These are phyloP conservation scores for Leccinum obscurum DNA, from an alignment of 768 basidiomycete species.

Conservation along the genomic window DNA sequence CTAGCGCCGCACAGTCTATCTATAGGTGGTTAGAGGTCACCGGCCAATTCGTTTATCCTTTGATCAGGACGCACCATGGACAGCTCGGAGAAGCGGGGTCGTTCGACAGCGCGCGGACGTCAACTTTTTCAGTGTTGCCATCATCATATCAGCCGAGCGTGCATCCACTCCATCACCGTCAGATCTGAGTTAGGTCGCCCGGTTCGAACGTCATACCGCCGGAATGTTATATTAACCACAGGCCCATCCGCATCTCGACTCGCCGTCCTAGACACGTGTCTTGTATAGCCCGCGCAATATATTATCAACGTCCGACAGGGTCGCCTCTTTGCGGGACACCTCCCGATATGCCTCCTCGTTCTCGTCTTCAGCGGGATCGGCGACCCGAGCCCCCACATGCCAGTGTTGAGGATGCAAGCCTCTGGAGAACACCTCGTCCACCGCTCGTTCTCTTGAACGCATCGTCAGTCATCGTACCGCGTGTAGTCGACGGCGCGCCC, in stretches of 20 bases:
- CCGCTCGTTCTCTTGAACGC: too few species aligned
- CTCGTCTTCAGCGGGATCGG: conserved; percentile 27
- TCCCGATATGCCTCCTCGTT: conserved; percentile 67
- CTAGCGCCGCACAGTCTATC: background rate
- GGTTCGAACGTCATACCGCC: background rate
- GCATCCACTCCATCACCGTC: background rate
- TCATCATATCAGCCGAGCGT: background rate
- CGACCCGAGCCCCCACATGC: conserved; percentile 58
- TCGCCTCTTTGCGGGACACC: conserved; percentile 78
- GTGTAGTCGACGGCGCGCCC: conserved; percentile 12
- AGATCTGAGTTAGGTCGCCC: background rate
- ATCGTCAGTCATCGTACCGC: too few species aligned
- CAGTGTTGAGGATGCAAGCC: conserved; percentile 80
- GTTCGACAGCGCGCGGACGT: background rate
- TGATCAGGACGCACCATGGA: background rate
- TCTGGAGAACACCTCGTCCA: conserved; percentile 52
- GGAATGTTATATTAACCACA: conserved; percentile 4
- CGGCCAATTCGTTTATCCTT: background rate
- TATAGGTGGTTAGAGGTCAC: background rate
- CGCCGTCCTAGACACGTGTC: conserved; percentile 17
- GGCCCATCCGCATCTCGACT: background rate
- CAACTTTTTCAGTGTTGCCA: background rate
- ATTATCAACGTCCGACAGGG: conserved; percentile 82
- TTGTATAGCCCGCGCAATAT: conserved; percentile 44
- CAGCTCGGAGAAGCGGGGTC: background rate